Base-by-base conservation (phyloP, 345 rosid genomes). In the Citrus glauca region DNA sequence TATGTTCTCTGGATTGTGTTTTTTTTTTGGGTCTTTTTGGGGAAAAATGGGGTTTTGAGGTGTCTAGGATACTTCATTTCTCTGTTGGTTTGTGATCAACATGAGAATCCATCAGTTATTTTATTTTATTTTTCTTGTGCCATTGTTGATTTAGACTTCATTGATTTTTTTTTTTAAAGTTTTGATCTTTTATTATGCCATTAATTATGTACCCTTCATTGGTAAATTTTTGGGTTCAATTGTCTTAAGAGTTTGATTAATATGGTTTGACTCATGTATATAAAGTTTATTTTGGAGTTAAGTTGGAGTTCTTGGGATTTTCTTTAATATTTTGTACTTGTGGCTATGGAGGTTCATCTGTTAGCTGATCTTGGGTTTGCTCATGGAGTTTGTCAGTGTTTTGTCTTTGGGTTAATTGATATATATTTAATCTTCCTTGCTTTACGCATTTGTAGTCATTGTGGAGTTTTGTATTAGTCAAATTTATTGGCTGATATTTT, bases 161-260 rank as follows among this genome's bases (percentile, higher is more conserved):
- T 27, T 70, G 13, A 40, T 9, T 6, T 24, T 10, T 10, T 38
- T 20, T 24, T 6, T 1, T 4, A 25, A 9, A 25, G 33, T 69
- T 42, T 70, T 48, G 60, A 25, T 28, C 32, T 71, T 71, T 50
- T 17, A 19, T 53, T 71, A 1, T 53, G 62, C 42, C 60, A 25
- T 10, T n/a, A 66, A 19, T 19, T 66, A 20, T 35, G 9, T 35
- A 9, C 69, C 22, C 27, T 8, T 69, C 5, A 16, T 69, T 69
- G 33, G 7, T 69, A 6, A 5, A 17, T 42, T 69, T 25, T 42
- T 76, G 10, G 22, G 16, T 35, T 56, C 25, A 66, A 33, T 32
- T 53, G 40, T 67, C 69, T 10, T 77, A 9, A 17, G 50, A 59
- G 68, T 38, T 69, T 69, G 72, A 69, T 69, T 38, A 68, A 68